Evolutionary conservation across 1,139 yeast genomes (phyloP).

Genomic region (Hansenula anomala): DNA sequence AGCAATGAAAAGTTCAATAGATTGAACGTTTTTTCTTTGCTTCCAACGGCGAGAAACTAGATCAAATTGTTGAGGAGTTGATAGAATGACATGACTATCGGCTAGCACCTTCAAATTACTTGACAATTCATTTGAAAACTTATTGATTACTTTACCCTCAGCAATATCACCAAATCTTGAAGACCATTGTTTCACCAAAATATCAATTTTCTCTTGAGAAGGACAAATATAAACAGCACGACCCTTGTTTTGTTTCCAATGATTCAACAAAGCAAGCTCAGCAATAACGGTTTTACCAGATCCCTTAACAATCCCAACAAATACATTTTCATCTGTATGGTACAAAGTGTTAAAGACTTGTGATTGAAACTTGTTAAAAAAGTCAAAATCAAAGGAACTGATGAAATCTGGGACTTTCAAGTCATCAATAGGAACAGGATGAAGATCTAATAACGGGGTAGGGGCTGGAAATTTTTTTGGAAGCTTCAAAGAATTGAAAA

Average conservation of each 20-base stretch:
- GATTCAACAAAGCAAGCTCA: constrained; percentile 65
- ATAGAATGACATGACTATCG: constrained; percentile 59
- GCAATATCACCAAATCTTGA: constrained; percentile 38
- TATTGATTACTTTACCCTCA: constrained; percentile 46
- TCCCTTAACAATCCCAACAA: constrained; percentile 73
- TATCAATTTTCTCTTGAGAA: constrained; percentile 48
- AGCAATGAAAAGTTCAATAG: constrained; percentile 61
- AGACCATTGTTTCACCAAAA: constrained; percentile 44
- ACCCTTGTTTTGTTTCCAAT: constrained; percentile 62
- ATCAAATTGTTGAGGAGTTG: constrained; percentile 80
- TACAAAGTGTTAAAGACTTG: constrained; percentile 62
- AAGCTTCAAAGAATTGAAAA: constrained; percentile 47
- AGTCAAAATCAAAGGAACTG: constrained; percentile 37
- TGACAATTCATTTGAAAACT: constrained; percentile 58
- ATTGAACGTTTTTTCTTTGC: constrained; percentile 62
- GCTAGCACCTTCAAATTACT: constrained; percentile 52
- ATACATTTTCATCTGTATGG: constrained; percentile 50
- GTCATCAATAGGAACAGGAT: constrained; percentile 43
- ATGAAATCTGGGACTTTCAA: constrained; percentile 44
- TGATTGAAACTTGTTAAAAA: constrained; percentile 70
- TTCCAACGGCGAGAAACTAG: constrained; percentile 76
- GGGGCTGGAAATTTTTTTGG: constrained; percentile 72
- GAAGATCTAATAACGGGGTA: constrained; percentile 47
- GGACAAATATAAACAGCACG: constrained; percentile 70
- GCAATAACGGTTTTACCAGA: constrained; percentile 72